These are phyloP conservation scores for Rhynchospora tenuis DNA, from an alignment of 176 grass and related monocot genomes.

Conservation along the genomic window DNA sequence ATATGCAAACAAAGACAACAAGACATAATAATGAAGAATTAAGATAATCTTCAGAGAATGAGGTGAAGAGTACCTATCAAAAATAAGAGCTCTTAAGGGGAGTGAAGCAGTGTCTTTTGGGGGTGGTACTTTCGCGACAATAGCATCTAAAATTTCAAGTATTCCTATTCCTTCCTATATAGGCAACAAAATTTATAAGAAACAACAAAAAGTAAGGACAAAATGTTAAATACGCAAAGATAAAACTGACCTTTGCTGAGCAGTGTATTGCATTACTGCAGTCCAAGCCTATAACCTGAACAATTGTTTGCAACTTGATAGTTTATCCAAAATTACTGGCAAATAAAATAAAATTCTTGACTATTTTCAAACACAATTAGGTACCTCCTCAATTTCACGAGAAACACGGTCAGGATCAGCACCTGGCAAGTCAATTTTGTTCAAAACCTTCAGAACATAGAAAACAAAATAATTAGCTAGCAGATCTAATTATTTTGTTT, in stretches of 20 bases:
- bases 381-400: conserved; percentile 92
- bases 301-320: not conserved
- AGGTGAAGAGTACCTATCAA: conserved; percentile 65
- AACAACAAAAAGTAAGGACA: not conserved
- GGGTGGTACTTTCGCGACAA: conserved; percentile 70
- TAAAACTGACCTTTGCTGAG: conserved; percentile 83
- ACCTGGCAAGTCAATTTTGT: conserved; percentile 99
- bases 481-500: not conserved
- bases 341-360: conserved; percentile 6
- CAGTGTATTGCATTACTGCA: conserved; percentile 86
- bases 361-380: not conserved
- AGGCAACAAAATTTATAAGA: conserved; percentile 19
- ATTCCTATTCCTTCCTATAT: conserved; percentile 94
- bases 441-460: conserved; percentile 63
- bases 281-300: conserved; percentile 90
- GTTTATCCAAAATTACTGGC: conserved; percentile 4
- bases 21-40: not conserved
- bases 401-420: conserved; percentile 85
- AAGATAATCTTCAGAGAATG: conserved; percentile 3
- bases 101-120: conserved; percentile 64
- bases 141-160: conserved; percentile 82
- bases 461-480: not conserved
- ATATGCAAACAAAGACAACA: not conserved
- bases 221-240: not conserved
- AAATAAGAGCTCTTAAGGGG: conserved; percentile 96